Evolutionary conservation across 2,329 filamentous ascomycete species (phyloP).

Genomic region (Stachybotrys elegans): DNA sequence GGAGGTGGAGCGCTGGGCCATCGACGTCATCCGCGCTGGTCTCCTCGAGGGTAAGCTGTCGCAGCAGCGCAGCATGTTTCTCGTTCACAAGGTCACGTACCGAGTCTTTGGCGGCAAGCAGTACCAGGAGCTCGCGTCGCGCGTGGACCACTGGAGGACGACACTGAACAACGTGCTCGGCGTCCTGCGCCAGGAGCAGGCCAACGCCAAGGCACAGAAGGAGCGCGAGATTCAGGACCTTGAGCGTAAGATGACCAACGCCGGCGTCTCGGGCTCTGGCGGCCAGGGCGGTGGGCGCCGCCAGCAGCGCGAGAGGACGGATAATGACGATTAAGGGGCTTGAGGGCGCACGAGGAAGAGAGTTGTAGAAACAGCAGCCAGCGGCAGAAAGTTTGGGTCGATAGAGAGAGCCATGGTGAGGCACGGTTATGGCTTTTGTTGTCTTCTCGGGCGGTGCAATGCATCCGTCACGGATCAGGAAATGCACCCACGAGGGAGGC

Average conservation of each 20-base stretch:
- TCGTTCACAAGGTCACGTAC: slow-evolving; percentile 94
- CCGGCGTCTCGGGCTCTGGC: slow-evolving; percentile 27
- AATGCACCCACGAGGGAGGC: slow-evolving; percentile 25
- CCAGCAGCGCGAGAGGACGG: slow-evolving; percentile 42
- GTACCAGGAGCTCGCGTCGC: slow-evolving; percentile 89
- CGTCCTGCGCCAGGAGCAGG: slow-evolving; percentile 76
- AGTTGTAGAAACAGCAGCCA: slow-evolving; percentile 6
- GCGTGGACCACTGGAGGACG: slow-evolving; percentile 85
- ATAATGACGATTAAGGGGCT: slow-evolving; percentile 47
- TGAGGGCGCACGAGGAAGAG: slow-evolving; percentile 11
- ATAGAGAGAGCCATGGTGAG: slow-evolving; percentile 1
- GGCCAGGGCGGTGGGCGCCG: slow-evolving; percentile 21
- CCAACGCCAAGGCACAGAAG: slow-evolving; percentile 69
- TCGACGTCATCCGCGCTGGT: slow-evolving; percentile 93
- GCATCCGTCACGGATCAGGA: too few relatives aligned
- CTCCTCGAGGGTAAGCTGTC: slow-evolving; percentile 95
- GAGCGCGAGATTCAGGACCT: slow-evolving; percentile 71
- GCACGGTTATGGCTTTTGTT: slow-evolving; percentile 8
- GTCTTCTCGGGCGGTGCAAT: too few relatives aligned
- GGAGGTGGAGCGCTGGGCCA: slow-evolving; percentile 97
- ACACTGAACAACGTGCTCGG: slow-evolving; percentile 74
- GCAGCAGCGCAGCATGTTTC: slow-evolving; percentile 86
- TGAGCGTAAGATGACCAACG: slow-evolving; percentile 58
- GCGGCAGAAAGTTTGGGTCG: slow-evolving; percentile 1
- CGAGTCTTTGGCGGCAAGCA: slow-evolving; percentile 97